phyloP scores from a whole-genome alignment of 805 yeast species.

The Torulaspora gathmanii region DNA sequence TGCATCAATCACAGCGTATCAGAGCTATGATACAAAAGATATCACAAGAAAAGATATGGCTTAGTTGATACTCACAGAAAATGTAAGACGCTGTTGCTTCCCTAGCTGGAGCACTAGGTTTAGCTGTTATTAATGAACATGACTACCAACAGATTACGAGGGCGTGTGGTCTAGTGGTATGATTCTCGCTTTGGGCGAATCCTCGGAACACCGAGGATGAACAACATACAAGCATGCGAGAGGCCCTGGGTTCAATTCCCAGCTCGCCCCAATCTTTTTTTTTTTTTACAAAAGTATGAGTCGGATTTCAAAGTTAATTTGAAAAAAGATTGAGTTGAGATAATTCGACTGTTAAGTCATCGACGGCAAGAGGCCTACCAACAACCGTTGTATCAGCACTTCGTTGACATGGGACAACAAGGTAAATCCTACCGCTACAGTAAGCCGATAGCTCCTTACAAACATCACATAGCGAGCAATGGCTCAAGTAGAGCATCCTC shows the following conservation, averaged over 20 bases:
- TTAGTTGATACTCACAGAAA: too few species aligned
- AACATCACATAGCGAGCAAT: constrained; percentile 11
- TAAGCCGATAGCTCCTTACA: constrained; percentile 19
- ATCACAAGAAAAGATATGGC: too few species aligned
- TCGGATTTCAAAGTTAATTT: not conserved
- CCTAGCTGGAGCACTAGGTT: too few species aligned
- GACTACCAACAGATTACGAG: constrained; percentile 8
- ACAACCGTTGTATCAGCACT: not conserved
- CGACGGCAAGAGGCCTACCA: not conserved
- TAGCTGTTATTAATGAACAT: not conserved
- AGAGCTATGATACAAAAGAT: too few species aligned
- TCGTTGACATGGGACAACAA: constrained; percentile 10
- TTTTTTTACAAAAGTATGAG: not conserved
- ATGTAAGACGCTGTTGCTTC: too few species aligned
- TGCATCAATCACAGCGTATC: too few species aligned
- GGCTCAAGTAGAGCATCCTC: constrained; percentile 8
- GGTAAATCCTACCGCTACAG: constrained; percentile 9
- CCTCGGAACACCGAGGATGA: constrained; percentile 9
- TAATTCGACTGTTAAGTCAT: not conserved
- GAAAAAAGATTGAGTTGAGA: not conserved
- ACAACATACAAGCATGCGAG: constrained; percentile 37
- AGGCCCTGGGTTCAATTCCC: constrained; percentile 56
- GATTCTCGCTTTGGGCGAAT: constrained; percentile 38
- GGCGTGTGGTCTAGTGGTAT: constrained; percentile 42
- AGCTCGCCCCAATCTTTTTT: constrained; percentile 33